Base-by-base conservation (phyloP, 148 eudicot genomes). In the Chenopodium suecicum region DNA sequence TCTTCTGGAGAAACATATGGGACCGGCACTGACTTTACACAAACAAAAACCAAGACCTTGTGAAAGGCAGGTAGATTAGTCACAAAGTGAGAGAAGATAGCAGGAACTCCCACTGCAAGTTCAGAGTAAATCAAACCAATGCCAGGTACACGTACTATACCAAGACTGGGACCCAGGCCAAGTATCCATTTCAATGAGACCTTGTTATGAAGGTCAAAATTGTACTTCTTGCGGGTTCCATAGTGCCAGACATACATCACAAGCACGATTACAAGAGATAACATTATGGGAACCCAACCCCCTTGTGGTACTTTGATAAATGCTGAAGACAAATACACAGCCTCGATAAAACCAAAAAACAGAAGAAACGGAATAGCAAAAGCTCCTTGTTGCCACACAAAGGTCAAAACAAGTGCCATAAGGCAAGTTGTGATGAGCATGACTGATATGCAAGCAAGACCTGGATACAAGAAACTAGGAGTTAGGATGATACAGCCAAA, bases 61-160 rank as follows among this genome's bases (percentile, higher is more conserved):
- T 95, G 98, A 64, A 93, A 95, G 62, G 99, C 99, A 19, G 99
- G 99, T 47, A 95, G 94, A 76, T 95, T 95, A 34, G 99, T 95
- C 73, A 95, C 97, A 46, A 95, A 95, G 82, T 95, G 99, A 52
- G 98, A 92, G 91, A 95, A 95, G 81, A 95, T 91, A 34, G 99
- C 86, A 10, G 99, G 99, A 32, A 95, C 98, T 74, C 98, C 98
- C 14, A 91, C 91, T 3, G 97, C 99, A 56, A 95, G 86, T 82
- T 95, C 99, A 0, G 99, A 93, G 90, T 95, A 95, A 72, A 95
- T 64, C 48, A 95, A 91, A 77, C 99, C 99, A 56, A 93, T 88
- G 41, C 98, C 98, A 16, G 99, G 99, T 8, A 95, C 99, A 46
- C 98, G 99, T 46, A 93, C 98, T 73, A 95, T 93, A 46, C 98